Percentiles rank a stretch among this genome's conserved stretches.
Evolutionary conservation across 352 stramenopile species (phyloP).

Genomic region (Phytophthora pseudosyringae): DNA sequence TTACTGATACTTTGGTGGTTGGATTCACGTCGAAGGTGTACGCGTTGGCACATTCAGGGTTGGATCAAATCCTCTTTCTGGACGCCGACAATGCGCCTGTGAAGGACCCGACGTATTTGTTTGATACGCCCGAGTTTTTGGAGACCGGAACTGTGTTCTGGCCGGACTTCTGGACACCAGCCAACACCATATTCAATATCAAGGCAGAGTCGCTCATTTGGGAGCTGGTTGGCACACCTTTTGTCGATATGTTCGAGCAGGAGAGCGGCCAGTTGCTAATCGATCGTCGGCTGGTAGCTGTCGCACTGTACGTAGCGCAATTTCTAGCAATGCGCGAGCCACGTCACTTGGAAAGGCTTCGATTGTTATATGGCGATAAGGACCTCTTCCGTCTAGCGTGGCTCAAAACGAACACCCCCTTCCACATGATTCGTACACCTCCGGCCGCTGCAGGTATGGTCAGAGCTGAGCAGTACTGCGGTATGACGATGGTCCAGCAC

Average conservation of each 20-base stretch:
- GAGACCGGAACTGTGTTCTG: slow-evolving; percentile 70
- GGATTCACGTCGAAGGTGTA: slow-evolving; percentile 68
- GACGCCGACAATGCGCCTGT: slow-evolving; percentile 80
- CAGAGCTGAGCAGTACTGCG: slow-evolving; percentile 45
- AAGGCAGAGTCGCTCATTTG: slow-evolving; percentile 58
- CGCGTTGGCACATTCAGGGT: slow-evolving; percentile 45
- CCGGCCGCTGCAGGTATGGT: slow-evolving; percentile 45
- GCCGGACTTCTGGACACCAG: slow-evolving; percentile 81
- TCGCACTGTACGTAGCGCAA: slow-evolving; percentile 34
- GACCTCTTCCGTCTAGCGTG: slow-evolving; percentile 67
- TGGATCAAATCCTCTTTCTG: slow-evolving; percentile 68
- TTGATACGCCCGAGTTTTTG: slow-evolving; percentile 65
- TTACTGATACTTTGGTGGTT: slow-evolving; percentile 38
- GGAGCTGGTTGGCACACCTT: slow-evolving; percentile 75
- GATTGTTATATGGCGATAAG: slow-evolving; percentile 59
- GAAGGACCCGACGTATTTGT: slow-evolving; percentile 83
- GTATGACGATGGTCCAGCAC: slow-evolving; percentile 49
- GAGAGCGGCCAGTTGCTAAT: slow-evolving; percentile 79
- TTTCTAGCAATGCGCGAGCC: slow-evolving; percentile 51
- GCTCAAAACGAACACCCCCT: slow-evolving; percentile 52
- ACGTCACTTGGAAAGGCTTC: slow-evolving; percentile 36
- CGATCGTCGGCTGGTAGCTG: slow-evolving; percentile 36
- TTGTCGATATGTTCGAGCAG: slow-evolving; percentile 87
- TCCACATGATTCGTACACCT: slow-evolving; percentile 54
- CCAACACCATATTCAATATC: slow-evolving; percentile 76